Evolutionary conservation across 169 alveolate species (phyloP).

Genomic region (Eimeria necatrix): DNA sequence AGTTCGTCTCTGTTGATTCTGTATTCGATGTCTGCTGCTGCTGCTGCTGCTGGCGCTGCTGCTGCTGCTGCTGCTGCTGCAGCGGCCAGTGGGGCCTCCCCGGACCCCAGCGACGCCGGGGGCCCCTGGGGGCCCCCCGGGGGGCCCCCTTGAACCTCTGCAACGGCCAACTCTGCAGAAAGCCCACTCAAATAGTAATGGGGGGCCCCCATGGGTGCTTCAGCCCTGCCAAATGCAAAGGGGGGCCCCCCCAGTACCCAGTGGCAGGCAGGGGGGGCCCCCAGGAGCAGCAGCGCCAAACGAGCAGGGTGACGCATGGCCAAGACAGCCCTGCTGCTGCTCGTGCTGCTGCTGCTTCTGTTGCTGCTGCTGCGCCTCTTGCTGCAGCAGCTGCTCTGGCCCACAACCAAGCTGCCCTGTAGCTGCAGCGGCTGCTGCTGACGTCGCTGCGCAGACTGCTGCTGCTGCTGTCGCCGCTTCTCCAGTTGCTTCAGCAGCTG

Average conservation of each 20-base stretch:
- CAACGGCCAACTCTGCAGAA: too few species aligned
- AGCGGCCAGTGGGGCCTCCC: too few species aligned
- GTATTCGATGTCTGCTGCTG: too few species aligned
- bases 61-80: background rate
- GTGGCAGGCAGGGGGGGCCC: background rate
- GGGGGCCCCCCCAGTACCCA: background rate
- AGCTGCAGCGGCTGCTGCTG: constrained; percentile 21
- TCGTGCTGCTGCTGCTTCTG: background rate
- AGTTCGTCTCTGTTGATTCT: too few species aligned
- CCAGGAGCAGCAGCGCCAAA: background rate
- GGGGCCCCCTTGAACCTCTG: too few species aligned
- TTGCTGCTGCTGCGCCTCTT: too few species aligned
- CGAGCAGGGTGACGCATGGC: background rate
- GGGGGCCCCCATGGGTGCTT: too few species aligned
- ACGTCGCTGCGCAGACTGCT: background rate
- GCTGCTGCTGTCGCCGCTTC: constrained; percentile 6
- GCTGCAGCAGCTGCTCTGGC: background rate
- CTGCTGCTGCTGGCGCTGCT: constrained; percentile 23
- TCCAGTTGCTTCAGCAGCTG: constrained; percentile 11
- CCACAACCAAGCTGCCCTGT: background rate
- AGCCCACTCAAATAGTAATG: too few species aligned
- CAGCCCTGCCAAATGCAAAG: background rate
- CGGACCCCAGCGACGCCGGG: too few species aligned
- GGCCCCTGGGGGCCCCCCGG: too few species aligned
- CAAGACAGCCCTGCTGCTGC: background rate